A percentile compares a stretch with the other conserved stretches of the same genome.
Conservation (phyloP, 495 filamentous ascomycete genomes). For the Aspergillus leporis region DNA sequence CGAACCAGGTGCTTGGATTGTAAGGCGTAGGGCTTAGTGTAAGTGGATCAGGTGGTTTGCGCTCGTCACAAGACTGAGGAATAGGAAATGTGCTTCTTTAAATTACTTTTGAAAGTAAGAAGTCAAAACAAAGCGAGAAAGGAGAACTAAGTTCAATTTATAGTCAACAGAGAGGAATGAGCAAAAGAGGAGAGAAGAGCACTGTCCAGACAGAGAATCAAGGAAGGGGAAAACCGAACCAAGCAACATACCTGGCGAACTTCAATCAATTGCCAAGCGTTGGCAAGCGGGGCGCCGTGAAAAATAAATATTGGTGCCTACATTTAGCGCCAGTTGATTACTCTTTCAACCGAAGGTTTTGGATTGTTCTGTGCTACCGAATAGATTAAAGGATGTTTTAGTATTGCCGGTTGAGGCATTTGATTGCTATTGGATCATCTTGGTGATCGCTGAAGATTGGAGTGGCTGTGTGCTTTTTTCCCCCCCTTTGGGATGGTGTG, state of each 20-base stretch:
- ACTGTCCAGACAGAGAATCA: background rate
- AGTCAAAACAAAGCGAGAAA: background rate
- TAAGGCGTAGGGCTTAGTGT: no score
- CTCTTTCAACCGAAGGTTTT: no score
- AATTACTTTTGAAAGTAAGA: background rate
- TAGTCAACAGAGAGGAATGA: background rate
- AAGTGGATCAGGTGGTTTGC: no score
- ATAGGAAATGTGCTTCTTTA: background rate
- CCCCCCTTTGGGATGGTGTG: background rate
- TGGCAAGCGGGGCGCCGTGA: background rate
- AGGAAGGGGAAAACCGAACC: background rate
- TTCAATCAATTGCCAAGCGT: background rate
- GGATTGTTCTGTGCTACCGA: background rate
- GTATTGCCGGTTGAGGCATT: background rate
- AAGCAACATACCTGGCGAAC: background rate
- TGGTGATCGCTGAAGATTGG: background rate
- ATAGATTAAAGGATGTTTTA: background rate
- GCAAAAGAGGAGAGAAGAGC: background rate
- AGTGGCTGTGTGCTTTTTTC: background rate
- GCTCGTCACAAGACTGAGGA: background rate
- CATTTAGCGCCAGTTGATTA: background rate
- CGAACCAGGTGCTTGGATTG: no score
- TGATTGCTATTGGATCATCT: background rate
- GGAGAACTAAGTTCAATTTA: background rate
- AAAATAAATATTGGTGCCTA: slow-evolving; percentile 5